Conservation (phyloP, 805 yeast genomes). For the Yamadazyma olivae region DNA sequence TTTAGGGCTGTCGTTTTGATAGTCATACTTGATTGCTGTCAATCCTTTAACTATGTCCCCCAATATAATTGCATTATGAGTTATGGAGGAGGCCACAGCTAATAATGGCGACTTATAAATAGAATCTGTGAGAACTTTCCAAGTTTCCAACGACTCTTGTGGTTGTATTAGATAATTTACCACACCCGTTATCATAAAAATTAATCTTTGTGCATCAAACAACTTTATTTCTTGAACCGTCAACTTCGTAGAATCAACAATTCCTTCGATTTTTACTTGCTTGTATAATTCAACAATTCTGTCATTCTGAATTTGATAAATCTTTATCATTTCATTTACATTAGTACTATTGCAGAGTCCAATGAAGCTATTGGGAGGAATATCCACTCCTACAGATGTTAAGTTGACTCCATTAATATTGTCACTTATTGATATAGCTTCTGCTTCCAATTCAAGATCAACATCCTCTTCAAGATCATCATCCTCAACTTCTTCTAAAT, state of each 20-base stretch:
- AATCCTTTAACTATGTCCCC: slow-evolving; percentile 20
- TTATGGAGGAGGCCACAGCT: slow-evolving; percentile 6
- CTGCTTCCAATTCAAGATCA: neutral
- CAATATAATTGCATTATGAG: slow-evolving; percentile 6
- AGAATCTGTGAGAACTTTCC: slow-evolving; percentile 12
- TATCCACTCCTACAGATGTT: neutral
- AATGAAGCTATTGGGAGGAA: slow-evolving; percentile 11
- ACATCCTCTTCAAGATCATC: neutral
- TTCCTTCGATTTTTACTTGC: slow-evolving; percentile 10
- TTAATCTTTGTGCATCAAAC: slow-evolving; percentile 9
- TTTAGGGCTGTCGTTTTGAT: neutral
- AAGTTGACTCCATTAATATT: neutral
- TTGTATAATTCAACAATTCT: slow-evolving; percentile 9
- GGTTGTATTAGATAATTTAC: slow-evolving; percentile 11
- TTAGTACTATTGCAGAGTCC: slow-evolving; percentile 14
- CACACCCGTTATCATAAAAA: slow-evolving; percentile 17
- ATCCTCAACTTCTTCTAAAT: slow-evolving; percentile 1
- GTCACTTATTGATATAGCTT: neutral
- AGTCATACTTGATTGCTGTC: neutral
- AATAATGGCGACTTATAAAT: slow-evolving; percentile 10
- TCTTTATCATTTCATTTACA: slow-evolving; percentile 8
- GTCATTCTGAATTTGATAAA: slow-evolving; percentile 10
- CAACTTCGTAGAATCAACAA: slow-evolving; percentile 8
- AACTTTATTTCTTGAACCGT: slow-evolving; percentile 14
- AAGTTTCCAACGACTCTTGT: slow-evolving; percentile 4